Percentiles rank a stretch among this genome's conserved stretches.
phyloP scores from a whole-genome alignment of 768 basidiomycete genomes.

The Serendipita vermifera region DNA sequence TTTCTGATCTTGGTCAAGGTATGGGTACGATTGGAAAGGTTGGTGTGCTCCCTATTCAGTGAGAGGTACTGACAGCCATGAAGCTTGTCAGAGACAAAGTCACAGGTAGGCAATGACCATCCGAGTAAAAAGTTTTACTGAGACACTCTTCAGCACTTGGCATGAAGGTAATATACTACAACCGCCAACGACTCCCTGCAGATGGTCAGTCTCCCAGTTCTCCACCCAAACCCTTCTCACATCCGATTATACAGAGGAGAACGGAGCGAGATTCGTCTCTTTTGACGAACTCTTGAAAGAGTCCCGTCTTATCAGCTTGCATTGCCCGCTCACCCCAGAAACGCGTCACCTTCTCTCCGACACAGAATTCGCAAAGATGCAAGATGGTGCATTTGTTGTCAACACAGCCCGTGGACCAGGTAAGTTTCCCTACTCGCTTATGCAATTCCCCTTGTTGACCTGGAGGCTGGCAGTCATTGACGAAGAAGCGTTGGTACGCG shows the following conservation, averaged over 20 bases:
- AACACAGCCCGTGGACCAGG: conserved; percentile 3
- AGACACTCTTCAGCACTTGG: conserved; percentile 21
- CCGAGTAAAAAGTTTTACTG: conserved; percentile 11
- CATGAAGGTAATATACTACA: conserved; percentile 23
- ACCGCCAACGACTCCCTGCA: conserved; percentile 18
- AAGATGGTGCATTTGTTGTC: conserved; percentile 5
- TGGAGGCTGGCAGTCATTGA: conserved; percentile 8
- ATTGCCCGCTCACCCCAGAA: conserved; percentile 20
- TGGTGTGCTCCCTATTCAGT: background rate
- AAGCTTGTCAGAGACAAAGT: conserved; percentile 1
- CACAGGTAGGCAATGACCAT: background rate
- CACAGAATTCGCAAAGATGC: conserved; percentile 58
- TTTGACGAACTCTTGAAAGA: conserved; percentile 20
- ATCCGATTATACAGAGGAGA: conserved; percentile 15
- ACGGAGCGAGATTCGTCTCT: conserved; percentile 18
- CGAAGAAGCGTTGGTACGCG: conserved; percentile 1
- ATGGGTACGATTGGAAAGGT: conserved; percentile 26
- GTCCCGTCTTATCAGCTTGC: conserved; percentile 19
- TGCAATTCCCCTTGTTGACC: background rate
- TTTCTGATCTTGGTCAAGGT: too few species aligned
- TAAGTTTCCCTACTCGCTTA: background rate
- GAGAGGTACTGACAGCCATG: background rate
- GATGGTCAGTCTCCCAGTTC: conserved; percentile 13
- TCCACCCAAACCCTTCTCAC: background rate
- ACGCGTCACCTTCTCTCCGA: conserved; percentile 49